Conservation (phyloP, 192 early-diverging fungal species). For the Linnemannia exigua region DNA sequence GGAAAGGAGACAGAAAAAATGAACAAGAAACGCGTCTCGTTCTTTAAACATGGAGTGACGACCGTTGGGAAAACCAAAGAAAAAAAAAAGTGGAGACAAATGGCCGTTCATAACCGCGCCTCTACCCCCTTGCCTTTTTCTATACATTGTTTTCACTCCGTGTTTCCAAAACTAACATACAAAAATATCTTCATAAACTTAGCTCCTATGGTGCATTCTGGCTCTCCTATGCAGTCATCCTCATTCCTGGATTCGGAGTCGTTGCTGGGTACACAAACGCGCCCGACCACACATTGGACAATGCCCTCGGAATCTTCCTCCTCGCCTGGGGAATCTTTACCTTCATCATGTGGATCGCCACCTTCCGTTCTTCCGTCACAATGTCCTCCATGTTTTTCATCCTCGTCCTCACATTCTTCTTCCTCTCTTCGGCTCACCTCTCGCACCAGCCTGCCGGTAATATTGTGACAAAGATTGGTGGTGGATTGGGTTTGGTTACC, state of each 20-base stretch:
- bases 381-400: conserved; percentile 77
- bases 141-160: background rate
- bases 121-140: background rate
- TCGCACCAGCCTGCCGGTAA: conserved; percentile 58
- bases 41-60: background rate
- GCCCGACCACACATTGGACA: conserved; percentile 52
- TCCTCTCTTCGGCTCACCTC: conserved; percentile 77
- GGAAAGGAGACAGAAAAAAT: background rate
- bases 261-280: conserved; percentile 48
- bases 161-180: background rate
- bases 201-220: conserved; percentile 72
- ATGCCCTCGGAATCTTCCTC: conserved; percentile 72
- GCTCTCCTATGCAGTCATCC: conserved; percentile 71
- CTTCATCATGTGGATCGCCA: conserved; percentile 75
- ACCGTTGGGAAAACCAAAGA: background rate
- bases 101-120: background rate
- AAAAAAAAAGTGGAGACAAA: background rate
- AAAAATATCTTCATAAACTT: background rate
- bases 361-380: conserved; percentile 72
- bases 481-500: conserved; percentile 80
- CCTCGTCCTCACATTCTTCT: conserved; percentile 75
- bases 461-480: conserved; percentile 69
- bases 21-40: background rate
- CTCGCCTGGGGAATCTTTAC: conserved; percentile 80
- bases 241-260: conserved; percentile 70